Conservation (phyloP, 2,329 filamentous ascomycete species). For the Apiospora phragmitis region DNA sequence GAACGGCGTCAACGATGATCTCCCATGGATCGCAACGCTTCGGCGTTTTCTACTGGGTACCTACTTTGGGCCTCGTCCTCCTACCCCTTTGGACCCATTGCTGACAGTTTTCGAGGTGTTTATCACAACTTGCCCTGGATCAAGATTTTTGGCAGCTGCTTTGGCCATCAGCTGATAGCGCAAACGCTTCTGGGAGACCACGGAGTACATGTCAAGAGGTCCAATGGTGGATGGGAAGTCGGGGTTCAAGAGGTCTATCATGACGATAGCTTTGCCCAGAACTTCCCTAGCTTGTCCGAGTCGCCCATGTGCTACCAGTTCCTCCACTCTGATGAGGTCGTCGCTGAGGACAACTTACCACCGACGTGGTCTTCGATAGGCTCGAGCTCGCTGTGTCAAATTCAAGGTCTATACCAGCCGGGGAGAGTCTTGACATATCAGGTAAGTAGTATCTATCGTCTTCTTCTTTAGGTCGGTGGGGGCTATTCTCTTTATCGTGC, state of each 20-base stretch:
- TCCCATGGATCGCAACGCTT: conserved; percentile 13
- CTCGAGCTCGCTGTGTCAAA: conserved; percentile 11
- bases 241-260: conserved; percentile 15
- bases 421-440: conserved; percentile 18
- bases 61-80: too few species aligned
- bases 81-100: background rate
- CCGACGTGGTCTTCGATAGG: conserved; percentile 14
- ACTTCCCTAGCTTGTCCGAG: conserved; percentile 10
- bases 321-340: conserved; percentile 14
- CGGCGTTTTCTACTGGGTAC: conserved; percentile 8
- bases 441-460: background rate
- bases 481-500: background rate
- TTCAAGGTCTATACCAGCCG: conserved; percentile 14
- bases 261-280: background rate
- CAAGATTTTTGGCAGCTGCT: conserved; percentile 17
- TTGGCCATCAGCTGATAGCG: conserved; percentile 16
- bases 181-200: conserved; percentile 11
- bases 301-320: conserved; percentile 15
- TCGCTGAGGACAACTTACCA: conserved; percentile 1
- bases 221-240: conserved; percentile 15
- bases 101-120: background rate
- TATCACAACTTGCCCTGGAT: conserved; percentile 13
- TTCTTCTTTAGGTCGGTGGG: background rate
- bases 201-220: conserved; percentile 11
- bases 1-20: conserved; percentile 12